A percentile compares a stretch with the other conserved stretches of the same genome.
Evolutionary conservation across 169 alveolate species (phyloP).

Genomic region (Plasmodium billcollinsi): DNA sequence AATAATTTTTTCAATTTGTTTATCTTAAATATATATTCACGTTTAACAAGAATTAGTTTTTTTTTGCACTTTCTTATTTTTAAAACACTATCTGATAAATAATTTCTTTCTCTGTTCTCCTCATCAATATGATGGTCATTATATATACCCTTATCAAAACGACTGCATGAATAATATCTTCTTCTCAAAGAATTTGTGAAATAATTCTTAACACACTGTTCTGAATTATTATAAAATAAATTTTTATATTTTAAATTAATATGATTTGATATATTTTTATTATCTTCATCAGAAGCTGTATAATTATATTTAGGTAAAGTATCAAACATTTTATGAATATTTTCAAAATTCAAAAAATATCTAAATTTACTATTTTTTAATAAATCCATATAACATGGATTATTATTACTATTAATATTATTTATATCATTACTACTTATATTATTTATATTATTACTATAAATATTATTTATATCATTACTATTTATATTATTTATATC

Average conservation of each 20-base stretch:
- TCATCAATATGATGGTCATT: background rate
- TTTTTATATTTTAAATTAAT: background rate
- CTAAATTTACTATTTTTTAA: slow-evolving; percentile 28
- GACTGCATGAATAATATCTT: slow-evolving; percentile 21
- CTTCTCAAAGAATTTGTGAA: background rate
- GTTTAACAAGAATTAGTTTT: slow-evolving; percentile 16
- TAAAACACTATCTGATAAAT: slow-evolving; percentile 46
- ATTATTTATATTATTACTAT: background rate
- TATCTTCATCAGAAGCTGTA: background rate
- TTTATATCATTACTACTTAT: too few species aligned
- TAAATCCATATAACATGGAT: slow-evolving; percentile 2
- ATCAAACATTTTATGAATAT: slow-evolving; percentile 33
- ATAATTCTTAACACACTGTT: too few species aligned
- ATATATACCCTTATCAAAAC: background rate
- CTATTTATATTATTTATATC: too few species aligned
- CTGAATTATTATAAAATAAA: background rate
- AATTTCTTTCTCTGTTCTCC: slow-evolving; percentile 3
- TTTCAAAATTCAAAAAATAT: slow-evolving; percentile 18
- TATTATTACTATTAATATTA: background rate
- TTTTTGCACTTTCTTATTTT: slow-evolving; percentile 25
- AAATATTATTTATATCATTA: too few species aligned
- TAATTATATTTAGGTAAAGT: slow-evolving; percentile 41
- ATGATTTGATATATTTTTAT: background rate
- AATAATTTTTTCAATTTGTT: background rate
- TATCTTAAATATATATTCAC: slow-evolving; percentile 4